Evolutionary conservation across 495 filamentous ascomycete genomes (phyloP).

Genomic region (Neurospora intermedia): DNA sequence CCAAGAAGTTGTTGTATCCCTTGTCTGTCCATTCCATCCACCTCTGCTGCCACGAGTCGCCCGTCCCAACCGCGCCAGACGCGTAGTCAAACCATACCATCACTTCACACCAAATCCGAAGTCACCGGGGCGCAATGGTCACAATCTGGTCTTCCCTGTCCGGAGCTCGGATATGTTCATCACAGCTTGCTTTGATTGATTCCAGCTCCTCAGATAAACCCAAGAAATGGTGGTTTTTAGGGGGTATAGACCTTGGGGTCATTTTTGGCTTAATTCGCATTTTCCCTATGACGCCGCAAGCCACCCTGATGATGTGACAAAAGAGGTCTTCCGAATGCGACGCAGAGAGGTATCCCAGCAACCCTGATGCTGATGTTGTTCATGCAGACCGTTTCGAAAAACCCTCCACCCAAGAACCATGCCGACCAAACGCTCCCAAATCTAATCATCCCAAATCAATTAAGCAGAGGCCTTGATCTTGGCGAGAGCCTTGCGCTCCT

Average conservation of each 20-base stretch:
- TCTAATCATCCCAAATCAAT: conserved; percentile 12
- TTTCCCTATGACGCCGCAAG: conserved; percentile 36
- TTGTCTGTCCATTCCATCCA: neutral
- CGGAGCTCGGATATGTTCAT: neutral
- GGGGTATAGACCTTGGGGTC: conserved; percentile 8
- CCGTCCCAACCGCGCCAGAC: neutral
- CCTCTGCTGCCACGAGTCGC: neutral
- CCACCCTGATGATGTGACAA: conserved; percentile 36
- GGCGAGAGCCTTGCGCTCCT: conserved; percentile 84
- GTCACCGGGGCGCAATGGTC: neutral
- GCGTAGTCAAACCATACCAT: neutral
- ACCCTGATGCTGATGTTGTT: conserved; percentile 34
- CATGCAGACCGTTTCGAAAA: conserved; percentile 38
- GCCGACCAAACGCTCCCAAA: conserved; percentile 27
- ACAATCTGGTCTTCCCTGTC: neutral
- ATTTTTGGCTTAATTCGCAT: conserved; percentile 28
- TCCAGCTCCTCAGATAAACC: neutral
- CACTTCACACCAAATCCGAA: neutral
- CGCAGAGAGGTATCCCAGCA: conserved; percentile 37
- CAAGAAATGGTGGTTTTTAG: conserved; percentile 1
- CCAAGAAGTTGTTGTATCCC: neutral
- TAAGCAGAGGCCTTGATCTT: conserved; percentile 53
- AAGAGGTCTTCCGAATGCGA: conserved; percentile 42
- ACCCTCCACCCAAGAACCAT: conserved; percentile 26
- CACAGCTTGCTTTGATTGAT: neutral